phyloP scores from a whole-genome alignment of 345 rosid genomes.

The Bruguiera sexangula region DNA sequence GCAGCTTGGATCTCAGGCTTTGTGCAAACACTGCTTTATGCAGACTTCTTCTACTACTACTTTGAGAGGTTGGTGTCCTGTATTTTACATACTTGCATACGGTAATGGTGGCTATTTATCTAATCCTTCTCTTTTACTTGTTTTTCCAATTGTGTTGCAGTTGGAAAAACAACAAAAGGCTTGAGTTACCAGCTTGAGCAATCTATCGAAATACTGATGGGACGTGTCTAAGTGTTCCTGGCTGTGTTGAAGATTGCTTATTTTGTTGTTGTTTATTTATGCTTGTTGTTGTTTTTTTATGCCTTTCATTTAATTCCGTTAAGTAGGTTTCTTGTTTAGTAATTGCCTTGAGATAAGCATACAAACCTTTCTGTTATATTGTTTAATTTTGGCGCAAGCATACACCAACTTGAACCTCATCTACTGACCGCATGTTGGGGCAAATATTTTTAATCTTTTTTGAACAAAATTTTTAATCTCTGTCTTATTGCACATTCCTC shows the following conservation, averaged over 20 bases:
- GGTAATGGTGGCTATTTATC: background rate
- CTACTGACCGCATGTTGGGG: too few relatives aligned
- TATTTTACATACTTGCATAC: background rate
- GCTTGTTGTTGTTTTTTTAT: background rate
- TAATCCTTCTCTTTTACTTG: background rate
- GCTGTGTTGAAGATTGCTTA: background rate
- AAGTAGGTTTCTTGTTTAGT: background rate
- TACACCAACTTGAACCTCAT: too few relatives aligned
- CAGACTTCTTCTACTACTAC: constrained; percentile 50
- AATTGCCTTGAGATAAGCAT: background rate
- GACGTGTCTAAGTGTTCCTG: background rate
- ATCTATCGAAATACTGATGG: background rate
- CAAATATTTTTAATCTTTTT: too few relatives aligned
- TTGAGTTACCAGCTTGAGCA: constrained; percentile 66
- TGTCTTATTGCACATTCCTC: too few relatives aligned
- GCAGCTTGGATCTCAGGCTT: constrained; percentile 53
- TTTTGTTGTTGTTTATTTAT: too few relatives aligned
- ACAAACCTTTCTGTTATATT: too few relatives aligned
- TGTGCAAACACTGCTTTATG: constrained; percentile 47
- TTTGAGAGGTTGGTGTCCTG: constrained; percentile 32
- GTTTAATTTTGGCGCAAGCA: too few relatives aligned
- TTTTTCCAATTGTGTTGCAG: constrained; percentile 26
- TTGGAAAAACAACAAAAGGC: constrained; percentile 84
- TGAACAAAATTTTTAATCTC: too few relatives aligned
- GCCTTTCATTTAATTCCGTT: background rate